These are phyloP conservation scores for Botryotinia globosa DNA, from an alignment of 2,329 filamentous ascomycete genomes.

Conservation along the genomic window DNA sequence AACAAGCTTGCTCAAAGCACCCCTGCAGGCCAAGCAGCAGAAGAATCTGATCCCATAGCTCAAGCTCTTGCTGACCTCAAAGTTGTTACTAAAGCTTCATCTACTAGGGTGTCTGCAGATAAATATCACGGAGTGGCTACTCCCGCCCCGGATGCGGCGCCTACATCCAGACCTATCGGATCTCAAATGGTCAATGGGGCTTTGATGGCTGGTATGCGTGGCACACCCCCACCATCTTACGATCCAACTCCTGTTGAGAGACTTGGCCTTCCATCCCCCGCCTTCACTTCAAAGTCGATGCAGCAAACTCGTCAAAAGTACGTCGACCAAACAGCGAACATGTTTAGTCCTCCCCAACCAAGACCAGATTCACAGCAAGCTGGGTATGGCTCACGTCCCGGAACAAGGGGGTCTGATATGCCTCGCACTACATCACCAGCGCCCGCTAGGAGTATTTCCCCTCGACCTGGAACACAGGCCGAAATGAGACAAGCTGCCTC, in stretches of 20 bases:
- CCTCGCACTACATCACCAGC: constrained; percentile 65
- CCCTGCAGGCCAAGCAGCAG: constrained; percentile 45
- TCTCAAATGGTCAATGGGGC: constrained; percentile 42
- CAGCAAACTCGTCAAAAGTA: constrained; percentile 91
- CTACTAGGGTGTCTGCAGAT: constrained; percentile 86
- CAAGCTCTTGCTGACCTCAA: constrained; percentile 90
- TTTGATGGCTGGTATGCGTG: constrained; percentile 58
- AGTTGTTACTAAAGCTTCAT: constrained; percentile 77
- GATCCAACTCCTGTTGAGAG: constrained; percentile 66
- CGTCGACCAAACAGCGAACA: constrained; percentile 73
- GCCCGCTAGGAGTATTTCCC: constrained; percentile 61
- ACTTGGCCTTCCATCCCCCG: constrained; percentile 84
- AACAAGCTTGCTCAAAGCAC: constrained; percentile 43
- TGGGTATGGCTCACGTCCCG: constrained; percentile 48
- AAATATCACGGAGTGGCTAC: constrained; percentile 91
- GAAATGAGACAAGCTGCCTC: constrained; percentile 50
- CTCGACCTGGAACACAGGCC: constrained; percentile 55
- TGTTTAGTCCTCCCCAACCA: constrained; percentile 54
- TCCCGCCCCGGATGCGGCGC: constrained; percentile 57
- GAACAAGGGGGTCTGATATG: constrained; percentile 57
- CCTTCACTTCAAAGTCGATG: constrained; percentile 92
- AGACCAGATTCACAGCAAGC: constrained; percentile 35
- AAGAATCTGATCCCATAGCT: constrained; percentile 83
- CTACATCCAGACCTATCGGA: constrained; percentile 45
- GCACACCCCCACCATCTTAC: constrained; percentile 85